Evolutionary conservation across 164 flowering plant species (phyloP).

Genomic region (Litsea cubeba): DNA sequence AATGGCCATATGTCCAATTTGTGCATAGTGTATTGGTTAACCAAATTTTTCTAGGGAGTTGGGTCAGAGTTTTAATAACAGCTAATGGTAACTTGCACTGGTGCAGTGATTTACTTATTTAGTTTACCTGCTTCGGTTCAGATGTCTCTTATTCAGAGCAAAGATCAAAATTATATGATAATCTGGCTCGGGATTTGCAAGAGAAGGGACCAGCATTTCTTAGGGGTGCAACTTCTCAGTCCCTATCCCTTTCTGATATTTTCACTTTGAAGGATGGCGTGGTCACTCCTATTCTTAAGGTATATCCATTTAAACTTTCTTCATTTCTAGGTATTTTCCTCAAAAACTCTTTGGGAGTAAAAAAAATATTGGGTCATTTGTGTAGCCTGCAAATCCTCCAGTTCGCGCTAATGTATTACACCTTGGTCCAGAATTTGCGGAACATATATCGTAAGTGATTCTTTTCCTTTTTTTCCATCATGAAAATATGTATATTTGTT

Average conservation of each 20-base stretch:
- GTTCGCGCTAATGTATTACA: constrained; percentile 89
- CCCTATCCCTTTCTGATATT: constrained; percentile 76
- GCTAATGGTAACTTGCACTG: background rate
- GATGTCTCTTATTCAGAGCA: constrained; percentile 28
- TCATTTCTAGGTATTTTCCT: background rate
- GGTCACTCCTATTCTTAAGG: constrained; percentile 83
- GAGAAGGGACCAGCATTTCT: constrained; percentile 72
- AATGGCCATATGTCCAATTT: too few species aligned
- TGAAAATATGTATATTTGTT: background rate
- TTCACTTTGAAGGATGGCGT: constrained; percentile 67
- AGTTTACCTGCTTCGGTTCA: constrained; percentile 21
- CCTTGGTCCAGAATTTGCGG: constrained; percentile 51
- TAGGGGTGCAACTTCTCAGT: constrained; percentile 87
- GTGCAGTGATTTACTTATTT: background rate
- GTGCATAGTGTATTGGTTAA: background rate
- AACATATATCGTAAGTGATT: constrained; percentile 63
- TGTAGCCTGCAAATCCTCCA: constrained; percentile 82
- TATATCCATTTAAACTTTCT: constrained; percentile 6
- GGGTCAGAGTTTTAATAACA: background rate
- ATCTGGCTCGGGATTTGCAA: constrained; percentile 74
- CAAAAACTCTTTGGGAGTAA: background rate
- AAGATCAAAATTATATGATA: constrained; percentile 58
- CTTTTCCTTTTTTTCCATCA: constrained; percentile 2
- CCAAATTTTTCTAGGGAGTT: too few species aligned
- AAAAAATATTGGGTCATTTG: background rate